A percentile compares a stretch with the other conserved stretches of the same genome.
These are phyloP conservation scores for Mucor circinelloides DNA, from an alignment of 371 early-diverging fungal species.

Conservation along the genomic window DNA sequence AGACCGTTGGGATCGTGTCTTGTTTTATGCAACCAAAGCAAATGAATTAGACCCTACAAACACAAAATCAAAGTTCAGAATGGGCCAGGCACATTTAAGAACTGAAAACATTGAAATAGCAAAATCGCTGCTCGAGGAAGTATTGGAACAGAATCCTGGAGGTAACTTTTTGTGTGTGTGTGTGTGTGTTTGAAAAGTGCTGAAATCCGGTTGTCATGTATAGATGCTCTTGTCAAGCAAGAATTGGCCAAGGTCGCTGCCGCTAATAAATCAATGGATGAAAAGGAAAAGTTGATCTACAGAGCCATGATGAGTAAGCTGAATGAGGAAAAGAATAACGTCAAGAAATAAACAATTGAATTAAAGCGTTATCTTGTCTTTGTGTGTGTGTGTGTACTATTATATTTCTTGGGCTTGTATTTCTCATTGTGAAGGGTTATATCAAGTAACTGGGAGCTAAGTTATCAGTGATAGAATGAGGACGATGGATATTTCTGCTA, in stretches of 20 bases:
- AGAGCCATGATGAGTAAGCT: constrained; percentile 38
- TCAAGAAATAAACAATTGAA: neutral
- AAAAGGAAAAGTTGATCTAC: constrained; percentile 30
- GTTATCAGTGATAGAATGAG: neutral
- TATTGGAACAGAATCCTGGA: constrained; percentile 27
- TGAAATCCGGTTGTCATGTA: neutral
- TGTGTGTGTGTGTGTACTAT: neutral
- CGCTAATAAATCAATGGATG: constrained; percentile 24
- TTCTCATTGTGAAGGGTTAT: neutral
- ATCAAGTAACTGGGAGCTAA: neutral
- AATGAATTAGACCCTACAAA: constrained; percentile 34
- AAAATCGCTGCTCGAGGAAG: constrained; percentile 23
- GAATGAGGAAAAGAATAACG: constrained; percentile 15
- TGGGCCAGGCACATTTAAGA: constrained; percentile 44
- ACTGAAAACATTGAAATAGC: constrained; percentile 36
- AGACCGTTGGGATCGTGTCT: constrained; percentile 44
- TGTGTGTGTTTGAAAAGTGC: neutral
- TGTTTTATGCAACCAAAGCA: constrained; percentile 39
- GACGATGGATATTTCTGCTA: neutral
- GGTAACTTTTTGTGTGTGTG: constrained; percentile 19
- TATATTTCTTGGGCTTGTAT: neutral
- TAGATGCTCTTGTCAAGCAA: constrained; percentile 38
- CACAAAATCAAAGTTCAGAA: constrained; percentile 41
- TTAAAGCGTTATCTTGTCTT: neutral
- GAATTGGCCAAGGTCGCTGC: constrained; percentile 53